Evolutionary conservation across 495 filamentous ascomycete species (phyloP), one percentile per base, ranked within the genome.

Genomic region (Cudoniella acicularis): DNA sequence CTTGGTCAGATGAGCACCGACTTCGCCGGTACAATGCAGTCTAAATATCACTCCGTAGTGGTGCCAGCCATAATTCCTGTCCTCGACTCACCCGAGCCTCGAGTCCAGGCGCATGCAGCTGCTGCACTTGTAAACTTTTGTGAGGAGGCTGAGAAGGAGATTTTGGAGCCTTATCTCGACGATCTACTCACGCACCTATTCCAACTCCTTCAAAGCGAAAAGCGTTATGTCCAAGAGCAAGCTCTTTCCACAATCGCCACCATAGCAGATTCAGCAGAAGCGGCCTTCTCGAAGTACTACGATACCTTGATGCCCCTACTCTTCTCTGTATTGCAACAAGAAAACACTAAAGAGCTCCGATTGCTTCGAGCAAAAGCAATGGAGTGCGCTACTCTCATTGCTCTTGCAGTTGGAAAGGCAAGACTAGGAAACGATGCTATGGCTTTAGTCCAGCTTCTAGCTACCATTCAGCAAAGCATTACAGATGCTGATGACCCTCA

Each of bases 1-100:
- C 78, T 99, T 22, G 95, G 95, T 13, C 95, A 99, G 71, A 99
- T 99, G 95, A 98, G 95, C 73, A 99, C 95, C 10, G 95, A 99
- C 72, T 99, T 99, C 70, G 94, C 95, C 26, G 93, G 92, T 1
- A 96, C 89, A 11, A 98, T 99, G 95, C 95, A 99, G 71, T 87
- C 92, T 64, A 93, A 96, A 65, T 96, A 93, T 72, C 92, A 95
- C 66, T 80, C 86, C 47, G 77, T 85, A 41, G 91, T 97, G 1
- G 78, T 99, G 48, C 87, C 83, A 54, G 90, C 90, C 61, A 96
- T 99, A 48, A 91, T 98, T 56, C 92, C 92, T 3, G 95, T 98
- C 0, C 82, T 99, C 13, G 81, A 91, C 64, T 92, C 91, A 1
- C 80, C 89, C 2, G 93, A 98, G 72, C 91, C 92, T 22, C 87